phyloP scores from a whole-genome alignment of 2,329 filamentous ascomycete species.

The Colletotrichum godetiae region DNA sequence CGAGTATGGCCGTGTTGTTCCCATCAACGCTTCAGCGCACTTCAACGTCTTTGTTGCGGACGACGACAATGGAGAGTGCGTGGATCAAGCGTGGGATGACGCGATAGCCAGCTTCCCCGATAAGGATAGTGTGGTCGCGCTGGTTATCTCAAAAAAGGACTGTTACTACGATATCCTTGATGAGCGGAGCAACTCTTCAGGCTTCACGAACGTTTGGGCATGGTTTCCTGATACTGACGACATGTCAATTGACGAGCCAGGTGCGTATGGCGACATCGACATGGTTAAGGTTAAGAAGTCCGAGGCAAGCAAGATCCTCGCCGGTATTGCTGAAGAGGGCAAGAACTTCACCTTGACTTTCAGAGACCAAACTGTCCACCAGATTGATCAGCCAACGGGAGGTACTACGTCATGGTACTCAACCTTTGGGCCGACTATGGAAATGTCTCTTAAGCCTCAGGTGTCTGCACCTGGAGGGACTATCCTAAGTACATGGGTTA shows the following conservation, averaged over 20 bases:
- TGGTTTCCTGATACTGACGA: conserved; percentile 20
- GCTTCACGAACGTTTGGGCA: conserved; percentile 22
- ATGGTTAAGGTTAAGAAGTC: conserved; percentile 21
- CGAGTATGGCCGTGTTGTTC: conserved; percentile 23
- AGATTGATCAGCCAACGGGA: conserved; percentile 23
- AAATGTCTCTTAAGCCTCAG: conserved; percentile 29
- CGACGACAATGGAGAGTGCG: conserved; percentile 16
- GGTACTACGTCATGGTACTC: conserved; percentile 17
- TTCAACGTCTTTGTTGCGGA: conserved; percentile 26
- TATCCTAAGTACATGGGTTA: conserved; percentile 29
- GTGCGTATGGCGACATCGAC: conserved; percentile 7
- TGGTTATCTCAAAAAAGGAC: conserved; percentile 9
- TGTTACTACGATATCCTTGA: conserved; percentile 7
- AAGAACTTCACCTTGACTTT: conserved; percentile 26
- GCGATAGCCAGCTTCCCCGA: conserved; percentile 15
- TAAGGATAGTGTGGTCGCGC: not conserved
- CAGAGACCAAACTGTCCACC: conserved; percentile 14
- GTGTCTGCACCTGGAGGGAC: conserved; percentile 25
- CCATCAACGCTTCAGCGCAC: not conserved
- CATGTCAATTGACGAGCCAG: conserved; percentile 14
- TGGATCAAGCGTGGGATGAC: conserved; percentile 19
- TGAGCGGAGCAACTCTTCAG: not conserved
- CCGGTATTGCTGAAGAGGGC: conserved; percentile 13
- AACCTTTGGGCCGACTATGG: conserved; percentile 28
- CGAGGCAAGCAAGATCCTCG: conserved; percentile 17